A percentile compares a stretch with the other conserved stretches of the same genome.
phyloP scores from a whole-genome alignment of 1,284 basidiomycete genomes.

The Microbotryum saponariae region DNA sequence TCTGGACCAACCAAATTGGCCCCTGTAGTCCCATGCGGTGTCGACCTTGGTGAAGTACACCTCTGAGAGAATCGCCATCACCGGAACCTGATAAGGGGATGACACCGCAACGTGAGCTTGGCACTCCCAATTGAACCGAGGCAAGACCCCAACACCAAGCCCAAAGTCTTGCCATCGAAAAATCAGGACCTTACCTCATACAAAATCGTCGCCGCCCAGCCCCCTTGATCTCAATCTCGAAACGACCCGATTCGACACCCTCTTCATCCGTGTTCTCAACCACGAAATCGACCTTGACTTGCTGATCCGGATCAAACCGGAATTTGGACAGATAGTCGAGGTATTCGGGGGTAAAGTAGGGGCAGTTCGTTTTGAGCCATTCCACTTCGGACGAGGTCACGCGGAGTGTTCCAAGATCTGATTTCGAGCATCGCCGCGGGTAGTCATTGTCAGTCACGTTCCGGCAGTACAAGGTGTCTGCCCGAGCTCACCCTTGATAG shows the following conservation, averaged over 20 bases:
- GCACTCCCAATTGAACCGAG: not conserved
- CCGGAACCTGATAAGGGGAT: constrained; percentile 37
- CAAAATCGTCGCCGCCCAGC: constrained; percentile 82
- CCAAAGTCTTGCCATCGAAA: too few relatives aligned
- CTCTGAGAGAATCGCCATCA: constrained; percentile 47
- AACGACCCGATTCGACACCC: constrained; percentile 50
- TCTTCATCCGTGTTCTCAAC: constrained; percentile 42
- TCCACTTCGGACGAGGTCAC: constrained; percentile 58
- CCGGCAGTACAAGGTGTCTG: not conserved
- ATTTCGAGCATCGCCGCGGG: not conserved
- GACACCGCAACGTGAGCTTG: not conserved
- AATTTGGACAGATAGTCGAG: constrained; percentile 65
- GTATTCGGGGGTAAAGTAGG: constrained; percentile 67
- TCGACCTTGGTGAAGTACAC: constrained; percentile 55
- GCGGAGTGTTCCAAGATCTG: constrained; percentile 60
- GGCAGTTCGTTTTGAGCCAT: constrained; percentile 64
- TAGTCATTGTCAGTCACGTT: not conserved
- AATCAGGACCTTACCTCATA: constrained; percentile 65
- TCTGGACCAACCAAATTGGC: constrained; percentile 56
- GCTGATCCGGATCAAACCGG: constrained; percentile 65
- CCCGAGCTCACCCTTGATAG: constrained; percentile 57
- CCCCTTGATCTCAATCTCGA: constrained; percentile 64
- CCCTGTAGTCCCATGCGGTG: constrained; percentile 73
- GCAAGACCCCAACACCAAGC: too few relatives aligned
- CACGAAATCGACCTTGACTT: constrained; percentile 64